Evolutionary conservation across 2,329 filamentous ascomycete genomes (phyloP), one percentile per base, ranked within the genome.

Genomic region (Ascochyta fabae): DNA sequence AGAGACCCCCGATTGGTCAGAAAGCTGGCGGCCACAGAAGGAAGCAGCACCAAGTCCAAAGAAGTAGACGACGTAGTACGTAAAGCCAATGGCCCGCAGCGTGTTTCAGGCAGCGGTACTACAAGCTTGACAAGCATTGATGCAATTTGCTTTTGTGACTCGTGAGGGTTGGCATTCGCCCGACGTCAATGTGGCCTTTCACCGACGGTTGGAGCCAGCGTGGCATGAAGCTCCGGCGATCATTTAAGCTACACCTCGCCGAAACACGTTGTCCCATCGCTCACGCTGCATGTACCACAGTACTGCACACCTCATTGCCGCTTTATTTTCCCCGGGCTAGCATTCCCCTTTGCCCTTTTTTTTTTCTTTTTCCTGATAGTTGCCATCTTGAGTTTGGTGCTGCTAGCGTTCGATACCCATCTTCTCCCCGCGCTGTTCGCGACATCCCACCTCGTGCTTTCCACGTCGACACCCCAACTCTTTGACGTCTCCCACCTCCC

Each of bases 141-240:
- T 42, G 46, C 34, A 49, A 53, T 61, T 51, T 46, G 53, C 49
- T 38, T 56, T 49, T 60, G 58, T 51, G 53, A 56, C 47, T 51
- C 47, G 53, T 56, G 38, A 56, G 53, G 47, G 48, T 56, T 56
- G 66, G 58, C 56, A 61, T 45, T 47, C 56, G 56, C 54, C 43
- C 55, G 58, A 54, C 36, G 67, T 66, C 67, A 70, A 72, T 62
- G 60, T 73, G 70, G 61, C 70, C 69, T 72, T 59, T 72, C 53
- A 55, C 59, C 41, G 43, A 53, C 47, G 12, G 53, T 65, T 70
- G 66, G 60, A 63, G 66, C 66, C 68, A 72, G 59, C 59, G 71
- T 65, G 48, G 66, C 66, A 66, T 62, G 56, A 59, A 60, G 55
- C 42, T 61, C 58, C 56, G 54, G 42, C 56, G 49, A 59, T 58